Base-by-base conservation (phyloP, 176 grass and related monocot genomes). In the Hyparrhenia diplandra region DNA sequence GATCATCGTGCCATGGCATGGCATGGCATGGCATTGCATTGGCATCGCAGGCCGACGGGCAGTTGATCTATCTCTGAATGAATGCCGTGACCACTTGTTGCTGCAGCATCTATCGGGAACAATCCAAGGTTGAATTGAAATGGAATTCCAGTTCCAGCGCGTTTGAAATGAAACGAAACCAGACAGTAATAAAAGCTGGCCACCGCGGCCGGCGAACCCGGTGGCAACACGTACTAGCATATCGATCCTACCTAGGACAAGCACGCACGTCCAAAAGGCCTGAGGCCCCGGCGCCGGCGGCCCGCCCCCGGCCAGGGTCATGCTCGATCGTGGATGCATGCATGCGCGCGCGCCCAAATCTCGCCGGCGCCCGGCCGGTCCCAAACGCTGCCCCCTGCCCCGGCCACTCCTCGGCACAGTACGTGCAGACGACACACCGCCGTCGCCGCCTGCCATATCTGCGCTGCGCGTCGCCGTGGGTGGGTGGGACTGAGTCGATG, bases 371-470 rank as follows among this genome's bases (percentile, higher is more conserved):
- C 21, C 55, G 2, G 35, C 34, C 57, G 27, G 59, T 30, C 65
- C 34, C 65, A 39, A 8, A 8, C 13, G 13, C 25, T 17, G 28
- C 61, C 1, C 32, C 64, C 32, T 37, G 30, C 34, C 20, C 32
- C 30, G 32, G 36, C 52, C 55, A 62, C 74, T 76, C 74, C 74
- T 20, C 36, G n/a, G 28, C 73, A 59, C 74, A 42, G 57, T n/a
- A n/a, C n/a, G n/a, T 43, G n/a, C 43, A 65, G 76, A 79, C 62
- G 76, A 79, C 62, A 66, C 62, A 8, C 29, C 42, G 76, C 76
- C 76, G 76, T 24, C 46, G 77, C 76, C 76, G 8, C 40, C 60
- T 65, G 75, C 58, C 60, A 16, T 42, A 25, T 59, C 51, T 55
- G 47, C 8, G 20, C 49, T 18, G 46, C 47, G 46, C 46, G 25